These are phyloP conservation scores for Colletotrichum tofieldiae DNA, from an alignment of 2,329 filamentous ascomycete species.

Conservation along the genomic window DNA sequence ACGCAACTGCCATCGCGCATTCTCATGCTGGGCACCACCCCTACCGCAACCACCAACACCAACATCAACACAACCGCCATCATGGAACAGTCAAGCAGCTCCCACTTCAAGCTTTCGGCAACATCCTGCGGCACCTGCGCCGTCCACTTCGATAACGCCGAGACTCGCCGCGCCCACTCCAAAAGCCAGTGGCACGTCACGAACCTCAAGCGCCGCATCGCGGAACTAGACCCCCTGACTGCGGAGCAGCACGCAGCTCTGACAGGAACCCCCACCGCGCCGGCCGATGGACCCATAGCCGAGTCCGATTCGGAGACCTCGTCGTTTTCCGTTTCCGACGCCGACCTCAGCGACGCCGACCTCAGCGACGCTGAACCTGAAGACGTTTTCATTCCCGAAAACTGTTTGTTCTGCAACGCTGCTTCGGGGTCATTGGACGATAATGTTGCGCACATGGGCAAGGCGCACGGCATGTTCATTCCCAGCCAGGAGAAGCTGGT, in stretches of 20 bases:
- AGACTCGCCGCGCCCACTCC: slow-evolving; percentile 34
- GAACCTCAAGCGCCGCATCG: slow-evolving; percentile 40
- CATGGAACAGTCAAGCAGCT: slow-evolving; percentile 22
- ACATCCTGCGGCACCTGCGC: slow-evolving; percentile 36
- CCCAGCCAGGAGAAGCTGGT: slow-evolving; percentile 56
- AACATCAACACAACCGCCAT: background rate
- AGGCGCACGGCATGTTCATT: slow-evolving; percentile 63
- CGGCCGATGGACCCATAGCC: background rate
- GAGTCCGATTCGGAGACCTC: slow-evolving; percentile 17
- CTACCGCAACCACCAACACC: slow-evolving; percentile 8
- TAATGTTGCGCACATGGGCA: slow-evolving; percentile 65
- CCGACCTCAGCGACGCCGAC: background rate
- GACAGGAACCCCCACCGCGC: background rate
- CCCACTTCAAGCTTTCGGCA: slow-evolving; percentile 38
- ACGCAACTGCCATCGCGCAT: background rate
- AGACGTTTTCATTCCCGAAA: slow-evolving; percentile 46
- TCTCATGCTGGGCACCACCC: background rate
- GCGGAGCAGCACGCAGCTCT: slow-evolving; percentile 26
- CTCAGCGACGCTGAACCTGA: background rate
- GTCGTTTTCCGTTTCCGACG: slow-evolving; percentile 22
- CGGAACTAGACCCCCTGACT: slow-evolving; percentile 25
- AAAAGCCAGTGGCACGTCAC: slow-evolving; percentile 40
- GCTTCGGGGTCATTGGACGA: slow-evolving; percentile 50
- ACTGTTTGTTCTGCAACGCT: slow-evolving; percentile 62
- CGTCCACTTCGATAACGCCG: slow-evolving; percentile 32